Evolutionary conservation across 2,329 filamentous ascomycete species (phyloP).

Genomic region (Chalaropsis ovoidea): DNA sequence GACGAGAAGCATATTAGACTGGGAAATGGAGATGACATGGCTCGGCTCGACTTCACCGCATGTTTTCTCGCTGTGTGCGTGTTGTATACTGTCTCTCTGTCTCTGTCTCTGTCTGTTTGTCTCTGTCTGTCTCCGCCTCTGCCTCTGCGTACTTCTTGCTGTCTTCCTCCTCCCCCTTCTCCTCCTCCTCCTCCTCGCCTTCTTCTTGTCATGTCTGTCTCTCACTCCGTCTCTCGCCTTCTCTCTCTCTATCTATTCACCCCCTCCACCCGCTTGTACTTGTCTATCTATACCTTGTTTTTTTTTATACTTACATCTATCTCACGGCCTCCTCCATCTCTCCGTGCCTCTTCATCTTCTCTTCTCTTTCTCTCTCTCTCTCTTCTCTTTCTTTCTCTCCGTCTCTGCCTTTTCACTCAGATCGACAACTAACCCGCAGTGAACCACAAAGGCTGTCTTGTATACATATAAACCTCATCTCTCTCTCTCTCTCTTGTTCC

Average conservation of each 20-base stretch:
- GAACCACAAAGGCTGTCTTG: too few relatives aligned
- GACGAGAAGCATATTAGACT: background rate
- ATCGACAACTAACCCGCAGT: too few relatives aligned
- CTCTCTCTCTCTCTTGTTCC: background rate
- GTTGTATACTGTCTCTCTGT: background rate
- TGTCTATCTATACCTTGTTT: slow-evolving; percentile 14
- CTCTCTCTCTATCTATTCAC: background rate
- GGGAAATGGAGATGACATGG: slow-evolving; percentile 2
- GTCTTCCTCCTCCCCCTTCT: background rate
- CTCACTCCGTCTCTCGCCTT: background rate
- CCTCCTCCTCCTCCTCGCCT: background rate
- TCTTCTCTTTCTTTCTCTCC: slow-evolving; percentile 2
- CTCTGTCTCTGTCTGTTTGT: too few relatives aligned
- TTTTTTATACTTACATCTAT: background rate
- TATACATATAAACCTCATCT: too few relatives aligned
- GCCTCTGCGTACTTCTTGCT: background rate
- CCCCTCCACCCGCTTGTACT: background rate
- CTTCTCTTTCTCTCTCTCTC: slow-evolving; percentile 7
- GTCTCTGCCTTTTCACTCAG: background rate
- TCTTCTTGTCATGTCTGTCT: background rate
- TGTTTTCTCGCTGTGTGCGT: background rate
- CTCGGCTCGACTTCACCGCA: background rate
- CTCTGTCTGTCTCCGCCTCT: background rate
- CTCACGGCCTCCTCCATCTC: background rate
- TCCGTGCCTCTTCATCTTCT: background rate